Evolutionary conservation across 805 yeast genomes (phyloP).

Genomic region (Saccharomycopsis vini): DNA sequence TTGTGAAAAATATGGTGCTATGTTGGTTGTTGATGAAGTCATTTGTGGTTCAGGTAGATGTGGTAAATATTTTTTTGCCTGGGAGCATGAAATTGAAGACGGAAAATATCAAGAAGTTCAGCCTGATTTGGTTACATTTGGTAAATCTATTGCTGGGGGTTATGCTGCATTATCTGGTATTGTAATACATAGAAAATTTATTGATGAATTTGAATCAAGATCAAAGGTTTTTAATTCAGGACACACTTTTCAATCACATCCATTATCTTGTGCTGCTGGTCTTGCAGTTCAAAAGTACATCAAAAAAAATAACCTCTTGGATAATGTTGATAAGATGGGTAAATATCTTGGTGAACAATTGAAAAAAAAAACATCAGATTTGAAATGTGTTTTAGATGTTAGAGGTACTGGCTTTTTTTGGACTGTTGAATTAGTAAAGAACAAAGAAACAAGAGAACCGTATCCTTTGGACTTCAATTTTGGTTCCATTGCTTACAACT

Average conservation of each 20-base stretch:
- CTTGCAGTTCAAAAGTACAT: conserved; percentile 37
- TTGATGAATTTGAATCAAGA: conserved; percentile 29
- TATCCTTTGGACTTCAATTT: no score
- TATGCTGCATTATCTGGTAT: conserved; percentile 40
- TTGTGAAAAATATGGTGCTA: conserved; percentile 42
- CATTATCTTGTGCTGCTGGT: conserved; percentile 39
- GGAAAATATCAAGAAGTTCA: conserved; percentile 24
- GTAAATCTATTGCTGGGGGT: conserved; percentile 42
- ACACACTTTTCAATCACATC: conserved; percentile 42
- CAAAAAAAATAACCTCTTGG: conserved; percentile 28
- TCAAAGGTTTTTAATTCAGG: conserved; percentile 34
- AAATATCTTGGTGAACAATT: conserved; percentile 33
- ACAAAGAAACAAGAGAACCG: conserved; percentile 38
- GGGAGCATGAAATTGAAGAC: conserved; percentile 32
- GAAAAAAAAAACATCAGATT: conserved; percentile 24
- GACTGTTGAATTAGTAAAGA: conserved; percentile 43
- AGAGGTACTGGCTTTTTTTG: conserved; percentile 51
- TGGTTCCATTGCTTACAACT: no score
- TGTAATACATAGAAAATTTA: conserved; percentile 30
- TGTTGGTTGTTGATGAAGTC: conserved; percentile 44
- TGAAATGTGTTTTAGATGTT: conserved; percentile 38
- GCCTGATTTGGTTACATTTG: conserved; percentile 41
- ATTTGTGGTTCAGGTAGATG: conserved; percentile 49
- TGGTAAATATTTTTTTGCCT: conserved; percentile 36
- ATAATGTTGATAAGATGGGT: conserved; percentile 36